Evolutionary conservation across 2,329 filamentous ascomycete genomes (phyloP).

Genomic region (Cladobotryum mycophilum): DNA sequence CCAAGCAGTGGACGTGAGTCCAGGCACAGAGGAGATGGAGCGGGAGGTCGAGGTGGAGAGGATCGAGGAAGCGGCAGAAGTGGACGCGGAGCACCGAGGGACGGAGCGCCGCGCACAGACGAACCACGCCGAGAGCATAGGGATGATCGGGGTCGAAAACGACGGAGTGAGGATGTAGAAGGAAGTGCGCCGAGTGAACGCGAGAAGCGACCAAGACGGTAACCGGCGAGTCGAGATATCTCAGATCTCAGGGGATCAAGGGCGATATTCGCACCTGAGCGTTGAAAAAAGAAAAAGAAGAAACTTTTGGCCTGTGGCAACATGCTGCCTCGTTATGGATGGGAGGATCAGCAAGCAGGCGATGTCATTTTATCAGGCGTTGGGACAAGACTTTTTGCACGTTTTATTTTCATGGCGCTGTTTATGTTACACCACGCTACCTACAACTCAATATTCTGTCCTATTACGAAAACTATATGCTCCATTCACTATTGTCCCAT

Average conservation of each 20-base stretch:
- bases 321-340: no score
- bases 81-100: constrained; percentile 30
- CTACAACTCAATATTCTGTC: constrained; percentile 9
- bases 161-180: constrained; percentile 43
- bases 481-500: not conserved
- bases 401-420: constrained; percentile 1
- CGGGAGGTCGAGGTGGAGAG: constrained; percentile 21
- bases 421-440: not conserved
- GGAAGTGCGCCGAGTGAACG: constrained; percentile 35
- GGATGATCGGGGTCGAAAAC: constrained; percentile 33
- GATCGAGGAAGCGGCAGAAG: constrained; percentile 30
- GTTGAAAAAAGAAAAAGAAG: not conserved
- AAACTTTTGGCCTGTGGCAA: not conserved
- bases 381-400: constrained; percentile 1
- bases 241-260: no score
- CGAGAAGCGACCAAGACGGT: constrained; percentile 51
- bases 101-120: constrained; percentile 24
- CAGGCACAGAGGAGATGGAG: constrained; percentile 25
- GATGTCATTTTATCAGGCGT: constrained; percentile 2
- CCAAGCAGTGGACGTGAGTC: constrained; percentile 25
- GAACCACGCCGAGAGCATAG: constrained; percentile 28
- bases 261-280: no score
- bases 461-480: constrained; percentile 2
- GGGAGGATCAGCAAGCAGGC: not conserved
- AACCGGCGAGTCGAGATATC: not conserved